phyloP scores from a whole-genome alignment of 805 yeast genomes.

The Jamesozyma spencerorum region DNA sequence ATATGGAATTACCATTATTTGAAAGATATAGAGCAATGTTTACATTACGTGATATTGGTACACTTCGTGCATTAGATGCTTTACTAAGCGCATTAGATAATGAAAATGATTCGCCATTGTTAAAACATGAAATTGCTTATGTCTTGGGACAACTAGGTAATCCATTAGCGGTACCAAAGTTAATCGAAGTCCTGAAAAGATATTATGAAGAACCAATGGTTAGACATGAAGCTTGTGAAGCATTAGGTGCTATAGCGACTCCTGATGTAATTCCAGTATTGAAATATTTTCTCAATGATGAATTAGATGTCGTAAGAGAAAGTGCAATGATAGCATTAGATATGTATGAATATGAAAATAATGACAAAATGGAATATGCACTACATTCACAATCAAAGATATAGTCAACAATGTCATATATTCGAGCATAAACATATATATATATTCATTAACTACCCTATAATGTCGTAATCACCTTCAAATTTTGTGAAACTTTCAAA shows the following conservation, averaged over 20 bases:
- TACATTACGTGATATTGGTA: slow-evolving; percentile 86
- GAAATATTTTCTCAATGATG: slow-evolving; percentile 64
- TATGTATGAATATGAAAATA: slow-evolving; percentile 92
- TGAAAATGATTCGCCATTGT: slow-evolving; percentile 71
- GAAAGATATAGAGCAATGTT: slow-evolving; percentile 97
- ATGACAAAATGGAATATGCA: slow-evolving; percentile 67
- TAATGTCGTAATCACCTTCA: too few relatives aligned
- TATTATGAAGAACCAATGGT: slow-evolving; percentile 90
- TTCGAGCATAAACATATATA: too few relatives aligned
- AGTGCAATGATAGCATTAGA: slow-evolving; percentile 93
- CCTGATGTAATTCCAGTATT: slow-evolving; percentile 87
- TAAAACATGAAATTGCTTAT: slow-evolving; percentile 94
- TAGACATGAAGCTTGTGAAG: slow-evolving; percentile 98
- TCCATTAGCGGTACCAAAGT: slow-evolving; percentile 84
- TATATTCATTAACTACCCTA: background rate
- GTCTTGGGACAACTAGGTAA: slow-evolving; percentile 94
- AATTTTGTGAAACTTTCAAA: too few relatives aligned
- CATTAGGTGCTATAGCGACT: slow-evolving; percentile 90
- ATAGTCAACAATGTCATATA: too few relatives aligned
- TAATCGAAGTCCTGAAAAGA: slow-evolving; percentile 69
- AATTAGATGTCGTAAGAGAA: slow-evolving; percentile 83
- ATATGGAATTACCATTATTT: slow-evolving; percentile 67
- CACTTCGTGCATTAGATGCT: slow-evolving; percentile 85
- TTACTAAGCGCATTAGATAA: slow-evolving; percentile 66
- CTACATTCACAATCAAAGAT: too few relatives aligned